Evolutionary conservation across 495 filamentous ascomycete species (phyloP).

Genomic region (Neurospora sublineolata): DNA sequence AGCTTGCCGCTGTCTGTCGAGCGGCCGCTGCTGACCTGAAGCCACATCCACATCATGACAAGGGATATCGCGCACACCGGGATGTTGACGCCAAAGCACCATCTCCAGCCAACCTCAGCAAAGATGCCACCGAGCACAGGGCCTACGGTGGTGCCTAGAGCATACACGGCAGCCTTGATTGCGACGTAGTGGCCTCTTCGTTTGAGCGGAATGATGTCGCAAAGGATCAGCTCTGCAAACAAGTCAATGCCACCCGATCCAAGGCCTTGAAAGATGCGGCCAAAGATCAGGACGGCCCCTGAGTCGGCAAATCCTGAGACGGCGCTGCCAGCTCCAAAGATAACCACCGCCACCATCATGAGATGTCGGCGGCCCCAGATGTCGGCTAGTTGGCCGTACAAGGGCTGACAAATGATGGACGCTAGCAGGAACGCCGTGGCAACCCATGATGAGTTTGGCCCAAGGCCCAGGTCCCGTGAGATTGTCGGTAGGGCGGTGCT

Average conservation of each 20-base stretch:
- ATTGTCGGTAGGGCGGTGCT: conserved; percentile 38
- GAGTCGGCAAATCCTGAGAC: conserved; percentile 26
- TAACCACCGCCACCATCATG: conserved; percentile 29
- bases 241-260: conserved; percentile 62
- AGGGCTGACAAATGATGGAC: conserved; percentile 23
- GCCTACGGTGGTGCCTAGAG: conserved; percentile 59
- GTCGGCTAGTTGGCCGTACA: conserved; percentile 34
- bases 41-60: conserved; percentile 20
- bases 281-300: conserved; percentile 54
- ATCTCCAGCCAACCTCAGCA: conserved; percentile 33
- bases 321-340: conserved; percentile 34
- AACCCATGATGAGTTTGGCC: conserved; percentile 19
- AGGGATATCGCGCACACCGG: conserved; percentile 15
- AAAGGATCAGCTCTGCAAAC: conserved; percentile 31
- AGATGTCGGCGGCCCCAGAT: conserved; percentile 39
- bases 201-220: conserved; percentile 63
- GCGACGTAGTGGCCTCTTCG: conserved; percentile 49
- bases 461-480: conserved; percentile 18
- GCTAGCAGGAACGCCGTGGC: conserved; percentile 18
- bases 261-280: conserved; percentile 66
- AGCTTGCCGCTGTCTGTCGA: background rate
- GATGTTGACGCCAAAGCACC: conserved; percentile 21
- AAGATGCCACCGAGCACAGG: conserved; percentile 69
- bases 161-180: conserved; percentile 57
- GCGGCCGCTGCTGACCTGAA: conserved; percentile 14